Percentiles rank a stretch among this genome's conserved stretches.
phyloP scores from a whole-genome alignment of 306 rosid genomes.

The Vigna trinervia region DNA sequence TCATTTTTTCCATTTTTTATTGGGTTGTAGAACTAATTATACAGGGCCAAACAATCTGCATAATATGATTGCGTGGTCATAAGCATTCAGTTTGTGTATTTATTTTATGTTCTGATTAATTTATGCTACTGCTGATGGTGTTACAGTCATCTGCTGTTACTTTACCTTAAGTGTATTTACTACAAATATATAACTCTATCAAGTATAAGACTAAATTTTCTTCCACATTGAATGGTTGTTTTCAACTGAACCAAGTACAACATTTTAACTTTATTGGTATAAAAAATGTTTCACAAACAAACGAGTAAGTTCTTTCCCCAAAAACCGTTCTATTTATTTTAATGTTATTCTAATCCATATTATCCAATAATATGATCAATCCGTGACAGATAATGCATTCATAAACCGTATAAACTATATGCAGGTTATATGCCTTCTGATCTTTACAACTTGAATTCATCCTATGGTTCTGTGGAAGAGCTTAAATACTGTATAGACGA shows the following conservation, averaged over 20 bases:
- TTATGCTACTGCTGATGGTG: slow-evolving; percentile 8
- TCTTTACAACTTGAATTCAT: slow-evolving; percentile 81
- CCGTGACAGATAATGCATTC: slow-evolving; percentile 30
- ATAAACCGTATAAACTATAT: slow-evolving; percentile 40
- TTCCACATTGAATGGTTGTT: neutral
- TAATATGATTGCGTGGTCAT: slow-evolving; percentile 19
- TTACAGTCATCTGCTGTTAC: neutral
- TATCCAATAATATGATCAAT: slow-evolving; percentile 27
- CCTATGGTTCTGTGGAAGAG: slow-evolving; percentile 75
- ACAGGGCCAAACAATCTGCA: slow-evolving; percentile 15
- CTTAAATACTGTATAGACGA: slow-evolving; percentile 72
- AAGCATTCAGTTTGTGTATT: neutral
- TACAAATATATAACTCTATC: neutral
- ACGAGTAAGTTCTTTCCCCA: neutral
- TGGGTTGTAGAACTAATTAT: slow-evolving; percentile 1
- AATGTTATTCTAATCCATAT: neutral
- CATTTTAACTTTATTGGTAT: neutral
- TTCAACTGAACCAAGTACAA: neutral
- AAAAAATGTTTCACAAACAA: neutral
- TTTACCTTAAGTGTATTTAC: neutral
- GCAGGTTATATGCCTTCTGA: slow-evolving; percentile 91
- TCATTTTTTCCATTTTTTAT: neutral
- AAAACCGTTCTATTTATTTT: neutral
- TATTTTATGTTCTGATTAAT: neutral
- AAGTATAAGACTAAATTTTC: slow-evolving; percentile 11